Evolutionary conservation across 345 rosid genomes (phyloP), one percentile per base, ranked within the genome.

Genomic region (Gossypium thurberi): DNA sequence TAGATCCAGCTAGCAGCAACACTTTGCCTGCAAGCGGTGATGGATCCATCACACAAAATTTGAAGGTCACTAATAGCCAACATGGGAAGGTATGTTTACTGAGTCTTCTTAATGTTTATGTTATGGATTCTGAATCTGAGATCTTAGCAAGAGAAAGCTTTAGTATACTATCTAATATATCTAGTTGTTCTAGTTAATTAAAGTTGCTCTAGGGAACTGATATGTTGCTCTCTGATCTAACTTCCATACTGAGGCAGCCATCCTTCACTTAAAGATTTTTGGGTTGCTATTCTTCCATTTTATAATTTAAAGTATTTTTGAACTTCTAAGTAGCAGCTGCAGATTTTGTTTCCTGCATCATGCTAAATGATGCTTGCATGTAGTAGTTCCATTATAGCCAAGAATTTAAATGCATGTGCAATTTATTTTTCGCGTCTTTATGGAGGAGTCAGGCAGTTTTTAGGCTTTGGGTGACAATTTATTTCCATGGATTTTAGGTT

Each of bases 1-100:
- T 94, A 78, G 97, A 95, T 77, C 92, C 99, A 74, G 96, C 97
- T 47, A 92, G 92, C 70, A 50, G 92, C 88, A 89, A 81, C 70
- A 85, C 84, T 60, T 86, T 95, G 44, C 90, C 86, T 28, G 88
- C 86, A 14, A 83, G 82, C 52, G 87, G 87, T 74, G 83, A 74
- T 72, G 91, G 86, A 48, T 85, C 82, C 57, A 80, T 92, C 62
- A 85, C 79, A 25, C 99, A 92, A 79, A 86, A 51, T 62, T 82
- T 90, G 80, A 86, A 78, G 71, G 95, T 95, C 68, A 88, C 90
- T 47, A 95, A 95, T 85, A 90, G 88, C 85, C 98, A 87, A 82
- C 96, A 95, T 17, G 96, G 98, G 78, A 95, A 90, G 97, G 98
- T 95, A 86, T 20, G 55, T 53, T 0, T 23, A 42, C 23, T 51